These are phyloP conservation scores for Candida sithepensis DNA, from an alignment of 805 yeast genomes.

Conservation along the genomic window DNA sequence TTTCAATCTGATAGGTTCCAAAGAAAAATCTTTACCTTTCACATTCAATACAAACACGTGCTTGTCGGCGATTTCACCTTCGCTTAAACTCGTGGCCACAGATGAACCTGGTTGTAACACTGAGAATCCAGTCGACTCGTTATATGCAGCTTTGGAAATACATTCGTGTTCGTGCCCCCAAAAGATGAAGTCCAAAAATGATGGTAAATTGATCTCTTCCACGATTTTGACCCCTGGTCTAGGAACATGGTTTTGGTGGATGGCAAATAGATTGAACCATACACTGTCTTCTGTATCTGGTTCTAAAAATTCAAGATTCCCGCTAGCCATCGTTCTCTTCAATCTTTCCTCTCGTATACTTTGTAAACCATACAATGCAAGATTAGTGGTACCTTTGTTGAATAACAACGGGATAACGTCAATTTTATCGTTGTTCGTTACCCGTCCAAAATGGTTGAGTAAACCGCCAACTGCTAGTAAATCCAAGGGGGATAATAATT, in stretches of 20 bases:
- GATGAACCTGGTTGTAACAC: conserved; percentile 93
- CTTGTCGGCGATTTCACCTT: conserved; percentile 77
- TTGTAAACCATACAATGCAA: conserved; percentile 87
- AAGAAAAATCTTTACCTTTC: conserved; percentile 48
- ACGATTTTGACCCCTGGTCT: conserved; percentile 78
- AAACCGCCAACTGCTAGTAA: conserved; percentile 76
- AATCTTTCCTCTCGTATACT: conserved; percentile 87
- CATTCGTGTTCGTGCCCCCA: conserved; percentile 99
- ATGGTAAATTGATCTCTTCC: conserved; percentile 82
- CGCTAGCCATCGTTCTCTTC: conserved; percentile 75
- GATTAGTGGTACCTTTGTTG: conserved; percentile 75
- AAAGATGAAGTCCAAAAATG: conserved; percentile 73
- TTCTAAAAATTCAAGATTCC: conserved; percentile 71
- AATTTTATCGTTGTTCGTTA: conserved; percentile 70
- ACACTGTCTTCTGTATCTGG: conserved; percentile 53
- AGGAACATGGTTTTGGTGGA: conserved; percentile 88
- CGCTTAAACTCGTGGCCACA: conserved; percentile 84
- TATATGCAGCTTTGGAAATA: conserved; percentile 60
- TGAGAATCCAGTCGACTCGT: conserved; percentile 61
- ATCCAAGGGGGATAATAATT: conserved; percentile 81
- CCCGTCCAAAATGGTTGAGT: conserved; percentile 86
- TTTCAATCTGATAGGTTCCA: conserved; percentile 60
- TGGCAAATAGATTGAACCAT: conserved; percentile 83
- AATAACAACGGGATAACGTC: conserved; percentile 72
- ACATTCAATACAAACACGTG: conserved; percentile 69